Conservation (phyloP, 2,329 filamentous ascomycete genomes). For the Fusarium mangiferae region DNA sequence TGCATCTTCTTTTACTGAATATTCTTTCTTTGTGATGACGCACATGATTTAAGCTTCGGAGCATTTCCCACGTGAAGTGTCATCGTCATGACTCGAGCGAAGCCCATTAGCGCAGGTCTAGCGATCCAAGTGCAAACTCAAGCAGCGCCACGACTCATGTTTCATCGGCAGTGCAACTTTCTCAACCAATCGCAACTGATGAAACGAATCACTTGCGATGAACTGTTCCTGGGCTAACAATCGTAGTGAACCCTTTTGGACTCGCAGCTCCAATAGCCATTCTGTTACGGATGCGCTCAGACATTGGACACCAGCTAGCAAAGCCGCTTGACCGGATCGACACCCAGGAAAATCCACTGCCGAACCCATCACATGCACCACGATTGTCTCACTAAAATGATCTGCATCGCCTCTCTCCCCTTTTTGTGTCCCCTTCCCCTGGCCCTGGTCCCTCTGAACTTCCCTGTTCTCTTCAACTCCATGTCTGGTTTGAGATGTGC, state of each 20-base stretch:
- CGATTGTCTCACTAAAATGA: not conserved
- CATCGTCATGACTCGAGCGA: not conserved
- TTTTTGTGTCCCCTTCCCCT: not conserved
- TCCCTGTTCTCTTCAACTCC: not conserved
- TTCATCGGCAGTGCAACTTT: not conserved
- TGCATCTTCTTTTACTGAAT: not conserved
- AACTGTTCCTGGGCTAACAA: not conserved
- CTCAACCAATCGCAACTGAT: not conserved
- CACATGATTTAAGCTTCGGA: not conserved
- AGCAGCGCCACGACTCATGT: not conserved
- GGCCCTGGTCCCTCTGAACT: not conserved
- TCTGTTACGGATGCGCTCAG: not conserved
- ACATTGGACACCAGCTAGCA: not conserved
- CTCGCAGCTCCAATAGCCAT: not conserved
- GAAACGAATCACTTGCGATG: fast-evolving
- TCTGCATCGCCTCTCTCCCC: not conserved
- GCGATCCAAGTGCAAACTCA: not conserved
- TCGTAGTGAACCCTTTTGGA: not conserved
- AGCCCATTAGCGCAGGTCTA: not conserved
- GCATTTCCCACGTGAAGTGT: not conserved
- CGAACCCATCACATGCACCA: not conserved
- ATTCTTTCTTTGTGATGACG: not conserved
- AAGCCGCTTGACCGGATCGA: not conserved
- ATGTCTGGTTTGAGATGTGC: not conserved
- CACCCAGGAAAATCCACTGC: not conserved